Evolutionary conservation across 2,329 filamentous ascomycete species (phyloP).

Genomic region (Aspergillus arachidicola): DNA sequence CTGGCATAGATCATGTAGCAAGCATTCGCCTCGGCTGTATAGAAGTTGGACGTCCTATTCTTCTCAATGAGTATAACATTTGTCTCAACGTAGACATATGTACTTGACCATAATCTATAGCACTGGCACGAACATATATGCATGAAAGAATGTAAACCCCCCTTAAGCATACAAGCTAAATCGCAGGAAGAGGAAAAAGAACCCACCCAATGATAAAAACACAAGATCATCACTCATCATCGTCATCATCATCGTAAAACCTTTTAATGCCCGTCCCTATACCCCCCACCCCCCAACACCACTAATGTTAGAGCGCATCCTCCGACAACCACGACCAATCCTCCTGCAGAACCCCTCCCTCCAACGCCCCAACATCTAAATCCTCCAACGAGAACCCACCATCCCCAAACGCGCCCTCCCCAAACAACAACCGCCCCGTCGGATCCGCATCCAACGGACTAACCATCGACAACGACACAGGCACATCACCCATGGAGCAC

Average conservation of each 20-base stretch:
- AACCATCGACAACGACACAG: slow-evolving; percentile 3
- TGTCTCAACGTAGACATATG: background rate
- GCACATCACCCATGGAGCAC: background rate
- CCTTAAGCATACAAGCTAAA: background rate
- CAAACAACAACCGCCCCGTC: slow-evolving; percentile 4
- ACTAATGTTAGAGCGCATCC: slow-evolving; percentile 15
- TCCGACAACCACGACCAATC: slow-evolving; percentile 14
- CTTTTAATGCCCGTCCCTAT: background rate
- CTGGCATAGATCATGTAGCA: background rate
- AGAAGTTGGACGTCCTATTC: background rate
- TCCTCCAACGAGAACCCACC: slow-evolving; percentile 9
- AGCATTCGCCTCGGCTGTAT: slow-evolving; percentile 1
- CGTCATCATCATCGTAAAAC: background rate
- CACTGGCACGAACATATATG: background rate
- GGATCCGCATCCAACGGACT: background rate
- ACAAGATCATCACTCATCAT: slow-evolving; percentile 5
- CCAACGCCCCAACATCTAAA: slow-evolving; percentile 8
- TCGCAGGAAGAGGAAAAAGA: background rate
- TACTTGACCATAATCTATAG: background rate
- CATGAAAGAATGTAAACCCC: background rate
- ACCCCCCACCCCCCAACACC: background rate
- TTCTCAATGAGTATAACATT: background rate
- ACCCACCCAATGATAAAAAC: slow-evolving; percentile 1
- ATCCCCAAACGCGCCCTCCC: background rate
- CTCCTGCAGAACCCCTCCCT: slow-evolving; percentile 8